Percentiles rank a stretch among this genome's conserved stretches.
Evolutionary conservation across 768 basidiomycete species (phyloP).

Genomic region (Leccinum sublutescens): DNA sequence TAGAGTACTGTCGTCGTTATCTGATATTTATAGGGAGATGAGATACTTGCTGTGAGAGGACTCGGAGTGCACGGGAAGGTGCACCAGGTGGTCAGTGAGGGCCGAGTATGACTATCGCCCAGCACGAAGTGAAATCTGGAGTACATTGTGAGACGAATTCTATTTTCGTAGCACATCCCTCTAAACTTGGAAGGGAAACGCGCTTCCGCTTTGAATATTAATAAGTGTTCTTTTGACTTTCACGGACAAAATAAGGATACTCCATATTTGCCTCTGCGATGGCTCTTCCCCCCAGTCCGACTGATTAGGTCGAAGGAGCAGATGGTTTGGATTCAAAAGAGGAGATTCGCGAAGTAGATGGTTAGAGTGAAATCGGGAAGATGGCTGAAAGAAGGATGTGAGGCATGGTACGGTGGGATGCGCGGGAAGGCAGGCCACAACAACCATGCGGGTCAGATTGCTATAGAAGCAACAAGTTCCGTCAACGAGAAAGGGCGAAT

Average conservation of each 20-base stretch:
- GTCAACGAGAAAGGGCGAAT: not conserved
- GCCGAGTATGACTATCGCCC: not conserved
- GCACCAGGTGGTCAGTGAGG: not conserved
- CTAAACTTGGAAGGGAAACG: not conserved
- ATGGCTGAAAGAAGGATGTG: not conserved
- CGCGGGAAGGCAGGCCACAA: not conserved
- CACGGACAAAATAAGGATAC: not conserved
- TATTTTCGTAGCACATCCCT: not conserved
- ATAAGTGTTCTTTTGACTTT: not conserved
- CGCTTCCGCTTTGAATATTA: not conserved
- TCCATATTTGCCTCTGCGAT: not conserved
- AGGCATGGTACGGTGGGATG: not conserved
- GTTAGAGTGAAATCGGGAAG: not conserved
- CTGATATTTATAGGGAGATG: conserved; percentile 6
- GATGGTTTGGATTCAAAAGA: not conserved
- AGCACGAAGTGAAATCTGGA: not conserved
- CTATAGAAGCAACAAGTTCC: not conserved
- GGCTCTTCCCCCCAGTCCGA: not conserved
- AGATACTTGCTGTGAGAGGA: not conserved
- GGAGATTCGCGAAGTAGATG: not conserved
- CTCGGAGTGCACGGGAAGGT: not conserved
- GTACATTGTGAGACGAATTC: not conserved
- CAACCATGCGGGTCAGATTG: not conserved
- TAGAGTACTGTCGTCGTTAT: not conserved
- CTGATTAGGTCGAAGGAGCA: not conserved